phyloP scores from a whole-genome alignment of 2,329 filamentous ascomycete species.

The Penicillium sp. region DNA sequence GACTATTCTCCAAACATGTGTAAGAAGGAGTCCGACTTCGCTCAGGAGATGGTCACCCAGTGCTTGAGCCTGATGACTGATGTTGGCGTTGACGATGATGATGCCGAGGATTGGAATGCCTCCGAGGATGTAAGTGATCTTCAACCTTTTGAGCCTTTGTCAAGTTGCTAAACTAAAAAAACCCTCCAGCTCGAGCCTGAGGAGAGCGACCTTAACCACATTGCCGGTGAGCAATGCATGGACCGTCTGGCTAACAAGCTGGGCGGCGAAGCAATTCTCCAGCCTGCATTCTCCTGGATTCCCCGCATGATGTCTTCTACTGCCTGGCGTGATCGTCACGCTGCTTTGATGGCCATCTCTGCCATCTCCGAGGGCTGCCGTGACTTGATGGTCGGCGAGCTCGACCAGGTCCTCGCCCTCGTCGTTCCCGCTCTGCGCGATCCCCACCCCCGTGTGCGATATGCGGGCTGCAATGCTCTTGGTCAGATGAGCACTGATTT shows the following conservation, averaged over 20 bases:
- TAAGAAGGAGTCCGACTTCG: conserved; percentile 89
- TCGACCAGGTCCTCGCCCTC: conserved; percentile 90
- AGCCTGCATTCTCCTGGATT: conserved; percentile 94
- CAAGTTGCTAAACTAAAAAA: conserved; percentile 24
- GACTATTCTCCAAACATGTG: conserved; percentile 94
- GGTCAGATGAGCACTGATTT: conserved; percentile 99
- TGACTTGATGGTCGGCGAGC: conserved; percentile 91
- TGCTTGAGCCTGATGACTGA: conserved; percentile 98
- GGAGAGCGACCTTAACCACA: conserved; percentile 95
- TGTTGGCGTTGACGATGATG: conserved; percentile 90
- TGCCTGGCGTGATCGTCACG: conserved; percentile 92
- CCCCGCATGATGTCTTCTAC: conserved; percentile 96
- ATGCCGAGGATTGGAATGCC: conserved; percentile 89
- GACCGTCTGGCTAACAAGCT: conserved; percentile 96
- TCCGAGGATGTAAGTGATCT: conserved; percentile 76
- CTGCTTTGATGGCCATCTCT: conserved; percentile 97
- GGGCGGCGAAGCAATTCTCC: conserved; percentile 87
- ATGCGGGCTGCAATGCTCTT: conserved; percentile 97
- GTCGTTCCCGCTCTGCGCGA: conserved; percentile 92
- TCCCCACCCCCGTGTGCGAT: conserved; percentile 89
- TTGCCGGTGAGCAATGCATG: conserved; percentile 98
- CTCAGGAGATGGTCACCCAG: conserved; percentile 96
- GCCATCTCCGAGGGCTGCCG: conserved; percentile 97
- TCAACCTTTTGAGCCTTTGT: not conserved
- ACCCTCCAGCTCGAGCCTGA: conserved; percentile 77